Conservation (phyloP, 306 rosid species). For the Malus sylvestris region DNA sequence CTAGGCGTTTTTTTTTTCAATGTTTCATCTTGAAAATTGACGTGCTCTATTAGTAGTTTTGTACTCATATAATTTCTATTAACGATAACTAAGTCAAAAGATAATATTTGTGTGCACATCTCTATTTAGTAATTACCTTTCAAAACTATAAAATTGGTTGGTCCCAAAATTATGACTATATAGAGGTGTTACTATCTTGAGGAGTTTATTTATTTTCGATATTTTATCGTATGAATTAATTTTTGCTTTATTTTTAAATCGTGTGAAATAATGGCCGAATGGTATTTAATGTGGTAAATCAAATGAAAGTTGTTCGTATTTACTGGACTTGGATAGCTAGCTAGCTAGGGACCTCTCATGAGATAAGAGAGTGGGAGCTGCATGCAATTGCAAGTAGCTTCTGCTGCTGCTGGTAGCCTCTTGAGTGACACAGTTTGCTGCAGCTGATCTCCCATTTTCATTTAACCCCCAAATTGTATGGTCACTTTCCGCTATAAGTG, state of each 20-base stretch:
- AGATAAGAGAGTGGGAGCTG: not conserved
- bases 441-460: conserved; percentile 14
- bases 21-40: too few species aligned
- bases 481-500: conserved; percentile 68
- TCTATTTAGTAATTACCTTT: too few species aligned
- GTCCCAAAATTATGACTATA: too few species aligned
- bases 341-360: not conserved
- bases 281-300: not conserved
- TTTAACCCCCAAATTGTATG: conserved; percentile 27
- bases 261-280: not conserved
- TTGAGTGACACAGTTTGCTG: not conserved
- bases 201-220: not conserved
- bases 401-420: not conserved
- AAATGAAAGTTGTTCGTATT: not conserved
- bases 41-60: too few species aligned
- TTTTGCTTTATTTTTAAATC: not conserved
- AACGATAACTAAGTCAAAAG: too few species aligned
- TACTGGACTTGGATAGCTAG: not conserved
- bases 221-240: too few species aligned
- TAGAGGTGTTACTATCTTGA: too few species aligned
- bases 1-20: too few species aligned
- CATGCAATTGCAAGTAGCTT: not conserved
- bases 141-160: too few species aligned
- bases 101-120: too few species aligned
- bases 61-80: too few species aligned